Percentiles rank a stretch among this genome's conserved stretches.
These are phyloP conservation scores for Plasmodium coatneyi DNA, from an alignment of 169 alveolate genomes.

Conservation along the genomic window DNA sequence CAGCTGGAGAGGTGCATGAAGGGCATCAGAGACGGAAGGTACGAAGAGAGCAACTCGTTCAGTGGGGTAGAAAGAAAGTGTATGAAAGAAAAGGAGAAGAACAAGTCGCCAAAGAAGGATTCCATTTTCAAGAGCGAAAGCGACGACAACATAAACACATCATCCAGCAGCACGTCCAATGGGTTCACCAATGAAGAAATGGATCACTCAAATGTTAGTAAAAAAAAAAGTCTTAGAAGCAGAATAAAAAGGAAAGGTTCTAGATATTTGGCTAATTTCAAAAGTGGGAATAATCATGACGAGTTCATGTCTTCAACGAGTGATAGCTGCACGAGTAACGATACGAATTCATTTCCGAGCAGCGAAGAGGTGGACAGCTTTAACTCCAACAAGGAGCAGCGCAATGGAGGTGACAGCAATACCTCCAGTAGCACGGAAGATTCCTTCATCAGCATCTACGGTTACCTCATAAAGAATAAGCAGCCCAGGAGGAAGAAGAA, in stretches of 20 bases:
- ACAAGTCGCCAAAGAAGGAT: not conserved
- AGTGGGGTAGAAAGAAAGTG: not conserved
- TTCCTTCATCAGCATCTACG: constrained; percentile 58
- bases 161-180: constrained; percentile 49
- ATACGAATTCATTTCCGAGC: constrained; percentile 18
- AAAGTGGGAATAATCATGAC: not conserved
- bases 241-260: not conserved
- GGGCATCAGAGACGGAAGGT: constrained; percentile 3
- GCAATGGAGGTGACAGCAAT: not conserved
- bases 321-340: constrained; percentile 61
- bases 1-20: constrained; percentile 22
- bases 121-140: constrained; percentile 39
- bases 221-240: constrained; percentile 14
- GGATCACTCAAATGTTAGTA: constrained; percentile 3
- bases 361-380: constrained; percentile 43
- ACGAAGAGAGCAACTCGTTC: not conserved
- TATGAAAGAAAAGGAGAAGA: constrained; percentile 13
- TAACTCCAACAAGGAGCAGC: constrained; percentile 39
- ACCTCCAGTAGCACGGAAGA: constrained; percentile 36
- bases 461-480: constrained; percentile 44
- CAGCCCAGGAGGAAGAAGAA: constrained; percentile 3
- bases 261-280: not conserved
- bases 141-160: constrained; percentile 28
- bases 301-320: constrained; percentile 35
- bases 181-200: constrained; percentile 18